Evolutionary conservation across 495 filamentous ascomycete genomes (phyloP).

Genomic region (Podospora appendiculata): DNA sequence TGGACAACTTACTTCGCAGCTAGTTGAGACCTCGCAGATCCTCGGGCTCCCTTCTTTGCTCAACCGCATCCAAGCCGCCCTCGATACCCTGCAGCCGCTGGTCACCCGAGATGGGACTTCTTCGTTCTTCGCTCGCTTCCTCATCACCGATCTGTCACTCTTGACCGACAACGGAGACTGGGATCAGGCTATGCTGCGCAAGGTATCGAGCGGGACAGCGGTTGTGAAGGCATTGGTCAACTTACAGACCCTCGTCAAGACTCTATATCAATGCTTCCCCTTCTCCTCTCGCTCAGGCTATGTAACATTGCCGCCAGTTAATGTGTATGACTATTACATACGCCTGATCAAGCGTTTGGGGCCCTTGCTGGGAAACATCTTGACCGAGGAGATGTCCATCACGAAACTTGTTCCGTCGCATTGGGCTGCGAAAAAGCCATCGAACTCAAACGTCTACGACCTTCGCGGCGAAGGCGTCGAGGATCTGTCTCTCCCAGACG

Average conservation of each 20-base stretch:
- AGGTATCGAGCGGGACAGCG: constrained; percentile 55
- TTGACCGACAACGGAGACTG: constrained; percentile 21
- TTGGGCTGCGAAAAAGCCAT: constrained; percentile 27
- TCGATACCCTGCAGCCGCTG: constrained; percentile 61
- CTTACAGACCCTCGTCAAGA: constrained; percentile 63
- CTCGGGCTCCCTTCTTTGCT: constrained; percentile 74
- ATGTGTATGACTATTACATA: constrained; percentile 72
- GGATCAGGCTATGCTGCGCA: constrained; percentile 22
- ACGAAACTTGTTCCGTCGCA: constrained; percentile 31
- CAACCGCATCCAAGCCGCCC: constrained; percentile 57
- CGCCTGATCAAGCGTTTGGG: constrained; percentile 63
- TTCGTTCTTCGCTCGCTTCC: constrained; percentile 56
- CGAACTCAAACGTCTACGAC: background rate
- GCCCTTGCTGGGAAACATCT: constrained; percentile 63
- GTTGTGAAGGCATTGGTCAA: constrained; percentile 70
- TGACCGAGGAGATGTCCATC: constrained; percentile 76
- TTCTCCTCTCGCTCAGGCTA: constrained; percentile 39
- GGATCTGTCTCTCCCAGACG: constrained; percentile 5
- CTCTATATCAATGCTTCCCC: constrained; percentile 68
- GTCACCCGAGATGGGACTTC: constrained; percentile 28
- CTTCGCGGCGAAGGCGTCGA: background rate
- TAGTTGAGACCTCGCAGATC: constrained; percentile 78
- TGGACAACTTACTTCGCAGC: constrained; percentile 62
- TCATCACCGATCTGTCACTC: constrained; percentile 22
- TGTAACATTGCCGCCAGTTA: constrained; percentile 57